Base-by-base conservation (phyloP, 2,329 filamentous ascomycete genomes). In the Xylaria hypoxylon region DNA sequence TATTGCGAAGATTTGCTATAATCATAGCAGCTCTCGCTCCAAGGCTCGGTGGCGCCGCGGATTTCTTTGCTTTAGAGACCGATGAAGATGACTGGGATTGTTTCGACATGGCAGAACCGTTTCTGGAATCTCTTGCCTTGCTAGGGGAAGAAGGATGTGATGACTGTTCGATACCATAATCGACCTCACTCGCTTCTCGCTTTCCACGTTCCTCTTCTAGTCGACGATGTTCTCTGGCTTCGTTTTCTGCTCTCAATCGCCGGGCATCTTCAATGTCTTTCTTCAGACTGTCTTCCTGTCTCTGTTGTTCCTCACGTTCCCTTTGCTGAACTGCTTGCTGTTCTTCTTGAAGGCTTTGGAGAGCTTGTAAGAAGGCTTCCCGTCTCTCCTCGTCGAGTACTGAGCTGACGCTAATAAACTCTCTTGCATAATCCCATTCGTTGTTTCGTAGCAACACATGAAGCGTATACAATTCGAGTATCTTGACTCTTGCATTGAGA, bases 401-500 rank as follows among this genome's bases (percentile, higher is more conserved):
- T 52, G 95, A 90, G 77, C 90, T 96, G 75, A 93, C 88, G 74
- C 86, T 89, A 75, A 98, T 96, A 78, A 98, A 98, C 73, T 97
- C 92, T 66, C 89, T 88, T 3, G 96, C 93, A 74, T 97, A 97
- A 65, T 97, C 93, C 96, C 96, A 99, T 80, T 98, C 94, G 62
- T 93, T 90, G 73, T 97, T 98, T 59, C 93, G 87, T 5, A 95
- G 89, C n/a, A 99, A 87, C 7, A 98, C 93, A 76, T 99, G 96
- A 4, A 99, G 86, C 1, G 94, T 96, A 79, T 97, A 99, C 8
- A 99, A 85, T 80, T 99, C 96, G 57, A 99, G 87, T 47, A 99
- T 92, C 81, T 96, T 97, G 70, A 97, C 90, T 51, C 94, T 87
- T 4, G 93, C 90, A 72, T 92, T 90, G 40, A 97, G 87, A 76